phyloP scores from a whole-genome alignment of 2,329 filamentous ascomycete genomes.

The Cladosporium sp. region DNA sequence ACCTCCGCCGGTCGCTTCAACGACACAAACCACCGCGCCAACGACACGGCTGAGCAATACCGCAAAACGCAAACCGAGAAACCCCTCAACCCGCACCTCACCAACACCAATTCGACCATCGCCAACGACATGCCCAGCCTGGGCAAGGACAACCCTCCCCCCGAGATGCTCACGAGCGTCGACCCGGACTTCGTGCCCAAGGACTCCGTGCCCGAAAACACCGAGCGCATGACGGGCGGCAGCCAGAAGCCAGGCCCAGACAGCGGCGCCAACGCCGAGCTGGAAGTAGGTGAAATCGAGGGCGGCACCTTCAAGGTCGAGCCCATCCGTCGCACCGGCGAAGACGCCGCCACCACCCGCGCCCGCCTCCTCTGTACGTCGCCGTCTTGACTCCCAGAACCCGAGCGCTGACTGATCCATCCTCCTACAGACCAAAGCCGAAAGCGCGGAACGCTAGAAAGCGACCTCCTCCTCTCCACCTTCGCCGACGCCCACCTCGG shows the following conservation, averaged over 20 bases:
- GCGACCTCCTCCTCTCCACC: conserved; percentile 90
- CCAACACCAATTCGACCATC: conserved; percentile 60
- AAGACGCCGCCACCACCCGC: conserved; percentile 80
- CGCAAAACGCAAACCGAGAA: conserved; percentile 54
- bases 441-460: conserved; percentile 93
- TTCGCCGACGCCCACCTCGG: conserved; percentile 79
- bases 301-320: conserved; percentile 82
- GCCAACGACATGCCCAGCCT: conserved; percentile 58
- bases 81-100: conserved; percentile 57
- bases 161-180: conserved; percentile 55
- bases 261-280: conserved; percentile 54
- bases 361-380: conserved; percentile 71
- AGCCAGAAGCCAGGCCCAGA: conserved; percentile 50
- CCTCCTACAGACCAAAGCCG: conserved; percentile 75
- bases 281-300: conserved; percentile 81
- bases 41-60: conserved; percentile 51
- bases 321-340: conserved; percentile 77
- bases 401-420: conserved; percentile 25
- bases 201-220: conserved; percentile 58
- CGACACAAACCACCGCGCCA: conserved; percentile 44
- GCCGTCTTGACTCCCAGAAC: conserved; percentile 6
- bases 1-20: conserved; percentile 32
- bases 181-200: conserved; percentile 54
- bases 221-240: conserved; percentile 61
- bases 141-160: conserved; percentile 53